Percentiles rank a stretch among this genome's conserved stretches.
phyloP scores from a whole-genome alignment of 805 yeast genomes.

The Zygosaccharomyces siamensis region DNA sequence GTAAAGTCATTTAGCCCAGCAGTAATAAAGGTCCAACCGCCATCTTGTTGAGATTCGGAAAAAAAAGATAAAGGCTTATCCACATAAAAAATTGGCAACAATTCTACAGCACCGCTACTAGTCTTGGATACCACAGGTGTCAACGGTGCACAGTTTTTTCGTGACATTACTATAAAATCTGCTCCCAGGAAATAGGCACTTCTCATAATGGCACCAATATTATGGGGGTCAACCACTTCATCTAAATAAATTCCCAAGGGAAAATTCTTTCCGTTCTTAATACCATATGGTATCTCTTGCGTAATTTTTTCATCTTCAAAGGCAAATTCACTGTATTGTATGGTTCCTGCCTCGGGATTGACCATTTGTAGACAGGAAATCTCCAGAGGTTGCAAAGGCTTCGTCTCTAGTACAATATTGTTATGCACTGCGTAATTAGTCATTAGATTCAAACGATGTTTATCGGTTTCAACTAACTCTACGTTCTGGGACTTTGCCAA shows the following conservation, averaged over 20 bases:
- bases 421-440: slow-evolving; percentile 73
- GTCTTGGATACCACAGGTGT: slow-evolving; percentile 78
- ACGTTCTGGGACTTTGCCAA: slow-evolving; percentile 40
- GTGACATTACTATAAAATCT: slow-evolving; percentile 69
- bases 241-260: slow-evolving; percentile 77
- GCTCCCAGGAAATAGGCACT: slow-evolving; percentile 79
- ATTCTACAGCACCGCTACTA: slow-evolving; percentile 80
- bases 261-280: slow-evolving; percentile 28
- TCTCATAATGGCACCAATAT: slow-evolving; percentile 76
- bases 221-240: slow-evolving; percentile 81
- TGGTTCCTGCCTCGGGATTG: slow-evolving; percentile 16
- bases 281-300: slow-evolving; percentile 28
- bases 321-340: slow-evolving; percentile 25
- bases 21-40: slow-evolving; percentile 71
- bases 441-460: slow-evolving; percentile 53
- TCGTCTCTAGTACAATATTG: slow-evolving; percentile 68
- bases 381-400: slow-evolving; percentile 31
- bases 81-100: slow-evolving; percentile 54
- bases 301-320: slow-evolving; percentile 17
- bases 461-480: slow-evolving; percentile 22
- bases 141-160: slow-evolving; percentile 64
- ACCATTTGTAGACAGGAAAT: slow-evolving; percentile 31
- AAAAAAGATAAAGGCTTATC: slow-evolving; percentile 60
- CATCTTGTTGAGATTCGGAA: slow-evolving; percentile 43
- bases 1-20: slow-evolving; percentile 43